These are phyloP conservation scores for Salix viminalis DNA, from an alignment of 345 rosid species.

Conservation along the genomic window DNA sequence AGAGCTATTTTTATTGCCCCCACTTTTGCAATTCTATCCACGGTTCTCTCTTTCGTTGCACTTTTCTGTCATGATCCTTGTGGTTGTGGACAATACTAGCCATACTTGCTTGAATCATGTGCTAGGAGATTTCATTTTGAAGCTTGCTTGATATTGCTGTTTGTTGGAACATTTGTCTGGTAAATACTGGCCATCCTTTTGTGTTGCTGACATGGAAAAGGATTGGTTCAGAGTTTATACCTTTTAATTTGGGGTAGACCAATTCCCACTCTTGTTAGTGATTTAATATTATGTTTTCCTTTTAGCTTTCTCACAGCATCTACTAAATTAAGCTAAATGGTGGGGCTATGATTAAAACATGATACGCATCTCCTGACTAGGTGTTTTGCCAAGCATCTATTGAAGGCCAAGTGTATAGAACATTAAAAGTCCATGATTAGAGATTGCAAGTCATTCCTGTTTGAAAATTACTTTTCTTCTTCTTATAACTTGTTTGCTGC, in stretches of 20 bases:
- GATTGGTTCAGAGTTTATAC: neutral
- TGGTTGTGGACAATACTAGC: too few relatives aligned
- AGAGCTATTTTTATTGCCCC: too few relatives aligned
- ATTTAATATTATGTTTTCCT: neutral
- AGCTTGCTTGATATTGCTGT: neutral
- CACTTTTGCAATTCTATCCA: too few relatives aligned
- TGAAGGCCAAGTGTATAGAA: neutral
- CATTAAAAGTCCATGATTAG: neutral
- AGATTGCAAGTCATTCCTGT: neutral
- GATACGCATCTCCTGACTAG: neutral
- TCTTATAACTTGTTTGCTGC: constrained; percentile 14
- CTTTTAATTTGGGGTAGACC: neutral
- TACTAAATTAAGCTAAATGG: too few relatives aligned
- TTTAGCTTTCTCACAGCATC: neutral
- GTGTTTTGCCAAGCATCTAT: neutral
- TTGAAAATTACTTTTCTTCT: neutral
- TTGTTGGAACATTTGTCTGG: neutral
- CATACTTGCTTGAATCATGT: neutral
- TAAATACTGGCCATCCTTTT: neutral
- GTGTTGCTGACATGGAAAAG: neutral
- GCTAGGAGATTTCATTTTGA: neutral
- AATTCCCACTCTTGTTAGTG: neutral
- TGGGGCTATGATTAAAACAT: too few relatives aligned
- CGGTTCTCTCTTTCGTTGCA: neutral
- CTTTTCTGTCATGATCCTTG: too few relatives aligned